These are phyloP conservation scores for Primulina huaijiensis DNA, from an alignment of 257 asterid genomes.

Conservation along the genomic window DNA sequence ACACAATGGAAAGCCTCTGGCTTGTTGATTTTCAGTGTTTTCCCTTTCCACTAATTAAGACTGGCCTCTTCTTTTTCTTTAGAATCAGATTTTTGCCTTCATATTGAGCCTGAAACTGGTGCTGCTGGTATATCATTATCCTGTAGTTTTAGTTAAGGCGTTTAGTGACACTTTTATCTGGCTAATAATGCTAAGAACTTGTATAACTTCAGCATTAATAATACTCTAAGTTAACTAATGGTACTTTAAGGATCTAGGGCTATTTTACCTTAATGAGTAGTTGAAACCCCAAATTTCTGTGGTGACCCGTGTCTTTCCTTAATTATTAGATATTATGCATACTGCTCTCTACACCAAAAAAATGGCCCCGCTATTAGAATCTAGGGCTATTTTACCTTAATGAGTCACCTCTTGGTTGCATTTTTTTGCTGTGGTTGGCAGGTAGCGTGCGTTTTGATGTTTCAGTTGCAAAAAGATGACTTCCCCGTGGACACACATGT, in stretches of 20 bases:
- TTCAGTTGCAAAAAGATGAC: slow-evolving; percentile 76
- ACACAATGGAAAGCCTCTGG: not conserved
- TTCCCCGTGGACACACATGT: slow-evolving; percentile 91
- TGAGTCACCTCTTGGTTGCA: slow-evolving; percentile 16
- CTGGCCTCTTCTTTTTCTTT: too few relatives aligned
- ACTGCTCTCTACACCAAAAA: too few relatives aligned
- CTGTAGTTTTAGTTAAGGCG: not conserved
- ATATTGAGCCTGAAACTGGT: not conserved
- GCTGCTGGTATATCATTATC: not conserved
- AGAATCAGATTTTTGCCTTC: too few relatives aligned
- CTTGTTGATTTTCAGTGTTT: not conserved
- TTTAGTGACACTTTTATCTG: not conserved
- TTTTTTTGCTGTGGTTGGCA: slow-evolving; percentile 35
- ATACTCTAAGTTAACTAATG: not conserved
- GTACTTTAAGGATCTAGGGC: not conserved
- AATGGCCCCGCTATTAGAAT: too few relatives aligned
- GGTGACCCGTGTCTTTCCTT: not conserved
- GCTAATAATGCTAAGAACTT: not conserved
- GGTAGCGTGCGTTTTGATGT: slow-evolving; percentile 92
- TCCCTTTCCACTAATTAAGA: too few relatives aligned
- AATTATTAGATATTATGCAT: too few relatives aligned
- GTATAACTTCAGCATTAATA: not conserved
- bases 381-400: too few relatives aligned
- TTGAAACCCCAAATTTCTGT: not conserved
- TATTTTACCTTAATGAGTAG: not conserved